These are phyloP conservation scores for Sarocladiaceae sp. DNA, from an alignment of 2,329 filamentous ascomycete species.

Conservation along the genomic window DNA sequence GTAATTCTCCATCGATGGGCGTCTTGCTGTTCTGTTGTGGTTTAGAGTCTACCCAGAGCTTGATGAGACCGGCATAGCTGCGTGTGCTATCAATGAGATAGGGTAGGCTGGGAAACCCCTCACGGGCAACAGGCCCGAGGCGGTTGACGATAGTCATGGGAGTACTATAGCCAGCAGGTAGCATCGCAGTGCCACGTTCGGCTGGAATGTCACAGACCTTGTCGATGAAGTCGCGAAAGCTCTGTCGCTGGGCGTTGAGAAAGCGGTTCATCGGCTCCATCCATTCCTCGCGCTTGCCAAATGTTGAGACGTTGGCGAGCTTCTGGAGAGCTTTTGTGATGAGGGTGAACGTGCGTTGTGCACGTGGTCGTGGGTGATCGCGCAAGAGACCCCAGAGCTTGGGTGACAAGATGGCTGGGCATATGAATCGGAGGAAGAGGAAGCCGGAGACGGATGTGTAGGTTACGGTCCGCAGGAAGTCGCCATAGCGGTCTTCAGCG, in stretches of 20 bases:
- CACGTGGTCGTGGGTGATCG: constrained; percentile 76
- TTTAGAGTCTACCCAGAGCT: constrained; percentile 64
- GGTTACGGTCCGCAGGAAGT: constrained; percentile 80
- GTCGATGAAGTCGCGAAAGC: constrained; percentile 85
- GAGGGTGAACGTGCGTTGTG: constrained; percentile 82
- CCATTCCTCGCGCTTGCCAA: constrained; percentile 94
- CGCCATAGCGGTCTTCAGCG: constrained; percentile 89
- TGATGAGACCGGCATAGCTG: constrained; percentile 77
- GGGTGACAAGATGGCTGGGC: constrained; percentile 90
- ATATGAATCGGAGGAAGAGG: constrained; percentile 89
- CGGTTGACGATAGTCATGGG: constrained; percentile 84
- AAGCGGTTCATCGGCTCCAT: constrained; percentile 99
- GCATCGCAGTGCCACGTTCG: constrained; percentile 55
- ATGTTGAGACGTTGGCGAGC: constrained; percentile 82
- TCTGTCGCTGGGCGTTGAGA: constrained; percentile 64
- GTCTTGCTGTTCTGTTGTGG: constrained; percentile 29
- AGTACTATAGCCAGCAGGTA: constrained; percentile 84
- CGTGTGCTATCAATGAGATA: constrained; percentile 87
- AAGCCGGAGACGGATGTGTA: constrained; percentile 96
- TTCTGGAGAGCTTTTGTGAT: constrained; percentile 91
- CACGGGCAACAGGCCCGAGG: constrained; percentile 70
- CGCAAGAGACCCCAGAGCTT: constrained; percentile 81
- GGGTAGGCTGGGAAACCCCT: constrained; percentile 88
- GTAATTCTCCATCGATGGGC: constrained; percentile 41
- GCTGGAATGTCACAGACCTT: constrained; percentile 76